phyloP scores from a whole-genome alignment of 2,329 filamentous ascomycete genomes.

The Elsinoe necatrix region DNA sequence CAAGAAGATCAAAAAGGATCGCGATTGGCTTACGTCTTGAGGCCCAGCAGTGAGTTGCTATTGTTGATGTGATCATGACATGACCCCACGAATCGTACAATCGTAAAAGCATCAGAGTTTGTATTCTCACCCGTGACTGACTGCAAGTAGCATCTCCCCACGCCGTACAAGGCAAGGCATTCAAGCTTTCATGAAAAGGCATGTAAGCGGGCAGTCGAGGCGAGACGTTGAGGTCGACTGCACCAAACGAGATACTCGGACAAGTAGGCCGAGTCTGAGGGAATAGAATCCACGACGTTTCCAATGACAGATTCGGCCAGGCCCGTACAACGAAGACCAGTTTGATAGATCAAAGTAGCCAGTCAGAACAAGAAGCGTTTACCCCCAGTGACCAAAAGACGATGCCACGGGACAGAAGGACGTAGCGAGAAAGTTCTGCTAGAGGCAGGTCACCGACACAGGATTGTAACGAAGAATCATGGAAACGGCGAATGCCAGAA shows the following conservation, averaged over 20 bases:
- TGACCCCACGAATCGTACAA: background rate
- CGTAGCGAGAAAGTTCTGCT: constrained; percentile 9
- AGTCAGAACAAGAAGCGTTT: background rate
- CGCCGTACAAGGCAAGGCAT: background rate
- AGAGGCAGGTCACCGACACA: constrained; percentile 12
- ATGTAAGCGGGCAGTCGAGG: background rate
- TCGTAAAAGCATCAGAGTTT: constrained; percentile 8
- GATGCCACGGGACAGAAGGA: background rate
- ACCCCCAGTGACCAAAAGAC: background rate
- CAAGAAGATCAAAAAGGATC: constrained; percentile 87
- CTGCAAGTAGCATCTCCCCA: background rate
- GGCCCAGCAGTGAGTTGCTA: constrained; percentile 10
- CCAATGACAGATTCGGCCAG: constrained; percentile 5
- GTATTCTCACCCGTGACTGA: constrained; percentile 1
- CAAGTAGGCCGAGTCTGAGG: background rate
- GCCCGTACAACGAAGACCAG: constrained; percentile 5
- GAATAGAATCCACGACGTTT: background rate
- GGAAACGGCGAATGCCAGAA: constrained; percentile 5
- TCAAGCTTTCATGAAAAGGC: background rate
- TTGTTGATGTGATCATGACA: constrained; percentile 10
- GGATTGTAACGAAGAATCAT: constrained; percentile 10
- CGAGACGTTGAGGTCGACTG: background rate
- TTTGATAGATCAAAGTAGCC: constrained; percentile 9
- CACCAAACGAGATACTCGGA: background rate
- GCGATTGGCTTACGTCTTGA: constrained; percentile 85